These are phyloP conservation scores for Tuber indicum DNA, from an alignment of 495 filamentous ascomycete species.

Conservation along the genomic window DNA sequence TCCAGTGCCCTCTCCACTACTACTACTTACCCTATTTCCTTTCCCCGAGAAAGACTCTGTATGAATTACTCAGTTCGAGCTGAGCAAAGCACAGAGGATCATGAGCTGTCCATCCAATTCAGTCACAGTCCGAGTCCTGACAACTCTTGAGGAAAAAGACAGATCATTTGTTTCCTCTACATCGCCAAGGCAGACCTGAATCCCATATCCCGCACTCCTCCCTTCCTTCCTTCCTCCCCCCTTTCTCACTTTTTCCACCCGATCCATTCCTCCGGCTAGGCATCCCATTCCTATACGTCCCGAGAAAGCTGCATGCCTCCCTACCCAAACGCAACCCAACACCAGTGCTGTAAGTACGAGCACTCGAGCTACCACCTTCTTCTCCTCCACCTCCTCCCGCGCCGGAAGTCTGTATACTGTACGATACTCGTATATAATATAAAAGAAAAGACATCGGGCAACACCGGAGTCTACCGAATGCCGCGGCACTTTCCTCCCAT, in stretches of 20 bases:
- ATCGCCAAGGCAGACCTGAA: neutral
- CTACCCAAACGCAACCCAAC: neutral
- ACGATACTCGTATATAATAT: neutral
- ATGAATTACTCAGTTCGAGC: neutral
- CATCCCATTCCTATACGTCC: slow-evolving; percentile 8
- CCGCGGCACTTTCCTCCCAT: slow-evolving; percentile 2
- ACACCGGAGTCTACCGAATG: slow-evolving; percentile 5
- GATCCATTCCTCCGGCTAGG: slow-evolving; percentile 5
- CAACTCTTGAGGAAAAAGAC: neutral
- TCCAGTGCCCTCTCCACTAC: neutral
- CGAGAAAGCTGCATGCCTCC: slow-evolving; percentile 4
- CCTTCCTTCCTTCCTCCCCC: neutral
- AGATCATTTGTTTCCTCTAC: neutral
- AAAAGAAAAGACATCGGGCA: neutral
- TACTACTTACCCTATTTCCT: neutral
- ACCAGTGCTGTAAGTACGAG: slow-evolving; percentile 1
- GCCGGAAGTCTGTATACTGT: neutral
- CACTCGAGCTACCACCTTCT: neutral
- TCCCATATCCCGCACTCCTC: neutral
- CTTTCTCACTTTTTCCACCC: neutral
- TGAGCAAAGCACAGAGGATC: neutral
- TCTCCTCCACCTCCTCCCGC: neutral
- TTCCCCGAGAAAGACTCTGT: neutral
- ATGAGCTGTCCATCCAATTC: neutral
- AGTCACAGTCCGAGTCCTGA: neutral